Conservation (phyloP, 2,329 filamentous ascomycete species). For the Helotiales sp. region DNA sequence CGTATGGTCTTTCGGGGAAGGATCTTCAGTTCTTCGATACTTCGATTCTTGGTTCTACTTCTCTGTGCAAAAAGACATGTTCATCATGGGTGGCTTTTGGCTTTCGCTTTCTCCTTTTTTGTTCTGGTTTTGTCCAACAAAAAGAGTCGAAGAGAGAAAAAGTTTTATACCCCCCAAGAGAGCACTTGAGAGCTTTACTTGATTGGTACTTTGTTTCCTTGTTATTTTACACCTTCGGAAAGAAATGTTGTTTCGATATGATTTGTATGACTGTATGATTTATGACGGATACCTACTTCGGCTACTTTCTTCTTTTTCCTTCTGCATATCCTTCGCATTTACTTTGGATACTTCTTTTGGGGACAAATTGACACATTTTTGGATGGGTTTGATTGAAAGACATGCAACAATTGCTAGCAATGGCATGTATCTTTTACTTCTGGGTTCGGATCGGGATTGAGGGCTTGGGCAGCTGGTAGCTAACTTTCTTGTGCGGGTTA, state of each 20-base stretch:
- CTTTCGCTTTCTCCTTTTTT: constrained; percentile 35
- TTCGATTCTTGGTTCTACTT: constrained; percentile 27
- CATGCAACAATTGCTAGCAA: constrained; percentile 37
- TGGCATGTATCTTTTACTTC: constrained; percentile 36
- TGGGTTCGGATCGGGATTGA: constrained; percentile 1
- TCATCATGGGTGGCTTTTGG: constrained; percentile 33
- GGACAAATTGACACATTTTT: constrained; percentile 18
- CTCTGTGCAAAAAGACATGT: constrained; percentile 30
- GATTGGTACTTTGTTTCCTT: constrained; percentile 18
- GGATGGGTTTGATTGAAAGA: constrained; percentile 26
- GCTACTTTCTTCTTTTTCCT: constrained; percentile 14
- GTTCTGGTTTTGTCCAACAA: constrained; percentile 14
- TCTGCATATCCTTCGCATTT: constrained; percentile 9
- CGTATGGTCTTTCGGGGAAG: constrained; percentile 27
- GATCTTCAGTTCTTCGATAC: constrained; percentile 27
- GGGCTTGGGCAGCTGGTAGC: background rate
- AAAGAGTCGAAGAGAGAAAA: constrained; percentile 35
- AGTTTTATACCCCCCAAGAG: constrained; percentile 37
- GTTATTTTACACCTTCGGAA: constrained; percentile 4
- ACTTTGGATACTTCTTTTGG: constrained; percentile 10
- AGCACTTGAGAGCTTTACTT: constrained; percentile 31
- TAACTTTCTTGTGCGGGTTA: constrained; percentile 27
- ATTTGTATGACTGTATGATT: constrained; percentile 41
- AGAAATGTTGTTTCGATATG: constrained; percentile 38
- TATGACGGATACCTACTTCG: constrained; percentile 39